phyloP scores from a whole-genome alignment of 169 alveolate genomes.

The Perkinsus chesapeaki region DNA sequence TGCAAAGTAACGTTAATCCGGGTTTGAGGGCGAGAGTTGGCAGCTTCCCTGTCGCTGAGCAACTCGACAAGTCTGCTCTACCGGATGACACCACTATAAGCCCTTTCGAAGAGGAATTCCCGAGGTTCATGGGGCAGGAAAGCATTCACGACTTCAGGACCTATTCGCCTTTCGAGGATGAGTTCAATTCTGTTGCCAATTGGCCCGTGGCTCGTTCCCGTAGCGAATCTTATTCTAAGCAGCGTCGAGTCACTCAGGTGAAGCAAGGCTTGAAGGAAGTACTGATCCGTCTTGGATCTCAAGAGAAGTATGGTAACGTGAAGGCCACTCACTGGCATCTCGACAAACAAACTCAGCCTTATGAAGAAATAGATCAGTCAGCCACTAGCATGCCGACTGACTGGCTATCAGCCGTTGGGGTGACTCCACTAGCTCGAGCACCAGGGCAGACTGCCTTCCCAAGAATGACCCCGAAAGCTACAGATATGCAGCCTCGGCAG shows the following conservation, averaged over 20 bases:
- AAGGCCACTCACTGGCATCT: conserved; percentile 4
- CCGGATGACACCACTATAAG: background rate
- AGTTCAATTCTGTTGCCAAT: background rate
- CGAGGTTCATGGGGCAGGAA: background rate
- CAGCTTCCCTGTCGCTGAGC: background rate
- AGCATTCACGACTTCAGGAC: background rate
- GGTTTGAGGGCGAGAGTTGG: background rate
- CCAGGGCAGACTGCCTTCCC: background rate
- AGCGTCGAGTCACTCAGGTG: background rate
- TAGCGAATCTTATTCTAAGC: background rate
- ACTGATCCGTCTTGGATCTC: background rate
- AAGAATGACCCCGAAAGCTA: background rate
- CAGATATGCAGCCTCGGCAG: background rate
- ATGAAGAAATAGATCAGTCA: background rate
- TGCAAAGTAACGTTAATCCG: background rate
- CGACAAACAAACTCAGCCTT: background rate
- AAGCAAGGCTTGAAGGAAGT: background rate
- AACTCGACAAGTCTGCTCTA: background rate
- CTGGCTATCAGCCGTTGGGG: background rate
- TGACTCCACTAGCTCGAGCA: background rate
- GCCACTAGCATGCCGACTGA: background rate
- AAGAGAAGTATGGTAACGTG: background rate
- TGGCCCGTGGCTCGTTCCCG: background rate
- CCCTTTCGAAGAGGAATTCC: background rate
- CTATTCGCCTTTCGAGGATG: background rate